Conservation (phyloP, 768 basidiomycete genomes). For the Psilocybe cubensis region DNA sequence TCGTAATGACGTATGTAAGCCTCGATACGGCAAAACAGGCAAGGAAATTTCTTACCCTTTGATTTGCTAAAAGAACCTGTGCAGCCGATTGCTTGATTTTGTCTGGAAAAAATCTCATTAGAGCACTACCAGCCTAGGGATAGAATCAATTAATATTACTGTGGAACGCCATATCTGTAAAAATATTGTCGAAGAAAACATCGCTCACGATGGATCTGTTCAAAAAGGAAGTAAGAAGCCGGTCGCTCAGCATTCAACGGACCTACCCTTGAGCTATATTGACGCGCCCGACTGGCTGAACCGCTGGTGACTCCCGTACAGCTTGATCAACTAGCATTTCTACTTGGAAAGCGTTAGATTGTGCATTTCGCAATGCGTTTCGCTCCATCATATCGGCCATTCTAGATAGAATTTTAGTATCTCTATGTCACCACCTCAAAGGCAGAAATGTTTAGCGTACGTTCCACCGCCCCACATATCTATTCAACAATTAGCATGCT, state of each 20-base stretch:
- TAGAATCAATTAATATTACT: conserved; percentile 27
- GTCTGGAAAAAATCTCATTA: conserved; percentile 27
- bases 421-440: background rate
- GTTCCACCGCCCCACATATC: conserved; percentile 47
- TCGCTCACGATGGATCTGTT: conserved; percentile 40
- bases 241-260: background rate
- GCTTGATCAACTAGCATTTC: conserved; percentile 43
- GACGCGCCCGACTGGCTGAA: conserved; percentile 40
- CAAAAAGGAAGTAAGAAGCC: background rate
- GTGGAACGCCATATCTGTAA: conserved; percentile 46
- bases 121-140: conserved; percentile 2
- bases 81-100: conserved; percentile 40
- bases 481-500: conserved; percentile 17
- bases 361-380: conserved; percentile 39
- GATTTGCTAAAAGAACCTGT: conserved; percentile 38
- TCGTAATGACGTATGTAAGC: background rate
- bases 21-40: background rate
- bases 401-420: conserved; percentile 18
- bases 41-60: conserved; percentile 27
- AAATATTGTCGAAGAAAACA: conserved; percentile 46
- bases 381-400: conserved; percentile 47
- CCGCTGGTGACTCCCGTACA: conserved; percentile 33
- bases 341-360: conserved; percentile 36
- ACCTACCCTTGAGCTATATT: conserved; percentile 42
- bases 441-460: conserved; percentile 21